Evolutionary conservation across 1,139 yeast species (phyloP), one percentile per base, ranked within the genome.

Genomic region (Nakaseomyces uthaithaninus): DNA sequence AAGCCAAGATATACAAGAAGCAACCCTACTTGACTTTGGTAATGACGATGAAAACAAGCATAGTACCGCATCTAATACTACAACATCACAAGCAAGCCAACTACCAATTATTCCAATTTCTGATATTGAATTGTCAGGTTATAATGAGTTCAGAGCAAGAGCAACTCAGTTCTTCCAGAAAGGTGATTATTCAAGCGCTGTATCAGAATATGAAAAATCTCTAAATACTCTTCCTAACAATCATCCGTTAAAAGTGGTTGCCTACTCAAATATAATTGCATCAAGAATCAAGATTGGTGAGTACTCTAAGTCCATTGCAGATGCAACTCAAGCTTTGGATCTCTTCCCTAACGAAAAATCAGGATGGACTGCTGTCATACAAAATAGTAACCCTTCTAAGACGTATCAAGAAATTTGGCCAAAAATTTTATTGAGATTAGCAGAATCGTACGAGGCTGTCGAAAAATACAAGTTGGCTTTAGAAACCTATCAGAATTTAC

Each of bases 101-200:
- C n/a, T 45, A 3, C 38, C 43, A 2, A 23, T 26, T 4, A 37
- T 49, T 3, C 48, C 52, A 8, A 50, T 60, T 2, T 50, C 62
- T 1, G 36, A 45, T 3, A 47, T 60, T 12, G 65, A 62, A 49
- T 38, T 55, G 14, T 55, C 59, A 3, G 54, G 62, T 9, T 51
- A 50, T 53, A 68, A 68, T 3, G 73, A 74, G n/a, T 67, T 74
- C 17, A 75, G 84, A 45, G 64, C 65, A 14, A 69, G 71, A 25
- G 97, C 87, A 3, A 65, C 76, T 3, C 70, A 69, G 23, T 71
- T 78, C 0, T 91, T 78, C 64, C 73, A 74, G 43, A 71, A 76
- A 12, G 98, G 99, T n/a, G 91, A 91, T 58, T 93, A 82, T 58
- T 60, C 77, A 6, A 61, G 67, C 6, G 91, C 98, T 0, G 67